Conservation (phyloP, 2,329 filamentous ascomycete species). For the Stachybotrys chlorohalonatus region DNA sequence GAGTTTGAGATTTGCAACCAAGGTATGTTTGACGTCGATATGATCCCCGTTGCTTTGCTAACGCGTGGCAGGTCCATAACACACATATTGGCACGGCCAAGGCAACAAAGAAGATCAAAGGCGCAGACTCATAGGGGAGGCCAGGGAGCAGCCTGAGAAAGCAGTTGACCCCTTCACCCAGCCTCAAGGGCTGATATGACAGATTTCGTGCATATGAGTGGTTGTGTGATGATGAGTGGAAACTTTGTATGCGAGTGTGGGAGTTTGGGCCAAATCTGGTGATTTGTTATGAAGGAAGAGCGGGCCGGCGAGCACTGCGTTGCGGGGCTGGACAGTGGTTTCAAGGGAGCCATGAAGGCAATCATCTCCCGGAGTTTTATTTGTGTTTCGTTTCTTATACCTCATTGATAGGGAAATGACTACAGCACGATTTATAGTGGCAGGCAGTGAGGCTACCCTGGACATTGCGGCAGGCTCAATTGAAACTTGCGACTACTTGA, state of each 20-base stretch:
- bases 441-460: neutral
- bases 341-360: neutral
- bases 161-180: conserved; percentile 1
- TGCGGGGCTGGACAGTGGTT: neutral
- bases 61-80: conserved; percentile 57
- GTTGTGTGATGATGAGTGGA: neutral
- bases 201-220: neutral
- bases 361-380: conserved; percentile 2
- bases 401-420: conserved; percentile 9
- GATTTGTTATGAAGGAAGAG: neutral
- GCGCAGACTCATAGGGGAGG: conserved; percentile 19
- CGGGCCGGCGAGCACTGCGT: neutral
- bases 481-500: neutral
- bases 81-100: conserved; percentile 89
- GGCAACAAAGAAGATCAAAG: conserved; percentile 54
- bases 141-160: conserved; percentile 1
- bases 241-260: neutral
- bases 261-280: neutral
- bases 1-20: conserved; percentile 91
- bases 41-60: conserved; percentile 2
- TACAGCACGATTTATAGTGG: neutral
- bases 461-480: neutral
- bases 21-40: conserved; percentile 43
- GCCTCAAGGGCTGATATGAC: neutral
- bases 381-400: neutral